These are phyloP conservation scores for Agrocybe pediades DNA, from an alignment of 768 basidiomycete species.

Conservation along the genomic window DNA sequence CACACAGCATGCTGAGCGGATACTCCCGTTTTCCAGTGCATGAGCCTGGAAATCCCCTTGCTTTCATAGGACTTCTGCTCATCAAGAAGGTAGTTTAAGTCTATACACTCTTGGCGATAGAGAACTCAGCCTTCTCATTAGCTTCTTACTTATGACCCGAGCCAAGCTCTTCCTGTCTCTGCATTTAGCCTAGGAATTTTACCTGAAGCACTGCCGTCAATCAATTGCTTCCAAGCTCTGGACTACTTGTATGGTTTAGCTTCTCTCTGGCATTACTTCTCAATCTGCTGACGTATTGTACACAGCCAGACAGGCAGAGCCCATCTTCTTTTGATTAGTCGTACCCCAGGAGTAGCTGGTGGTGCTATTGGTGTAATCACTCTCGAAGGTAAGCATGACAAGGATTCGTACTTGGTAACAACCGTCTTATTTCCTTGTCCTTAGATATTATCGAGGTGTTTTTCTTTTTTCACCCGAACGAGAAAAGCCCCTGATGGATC, in stretches of 20 bases:
- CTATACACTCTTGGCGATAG: background rate
- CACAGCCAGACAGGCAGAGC: constrained; percentile 90
- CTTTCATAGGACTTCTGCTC: constrained; percentile 82
- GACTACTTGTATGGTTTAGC: constrained; percentile 79
- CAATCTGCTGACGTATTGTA: background rate
- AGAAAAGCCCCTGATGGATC: background rate
- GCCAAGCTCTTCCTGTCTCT: constrained; percentile 72
- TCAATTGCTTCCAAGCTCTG: constrained; percentile 93
- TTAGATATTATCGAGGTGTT: constrained; percentile 74
- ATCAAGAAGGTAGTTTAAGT: constrained; percentile 66
- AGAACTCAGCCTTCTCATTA: constrained; percentile 27
- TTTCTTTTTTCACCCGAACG: background rate
- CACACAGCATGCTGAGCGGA: constrained; percentile 74
- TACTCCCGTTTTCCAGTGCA: constrained; percentile 95
- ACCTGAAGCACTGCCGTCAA: constrained; percentile 85
- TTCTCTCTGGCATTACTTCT: background rate
- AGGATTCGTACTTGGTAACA: background rate
- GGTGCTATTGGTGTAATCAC: constrained; percentile 93
- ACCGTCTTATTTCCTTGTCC: background rate
- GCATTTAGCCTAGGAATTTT: constrained; percentile 79
- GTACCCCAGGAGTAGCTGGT: constrained; percentile 77
- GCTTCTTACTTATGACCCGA: constrained; percentile 89
- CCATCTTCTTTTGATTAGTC: constrained; percentile 85
- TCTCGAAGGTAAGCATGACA: constrained; percentile 62
- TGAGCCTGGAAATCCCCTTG: constrained; percentile 60